Conservation (phyloP, 1,139 yeast genomes). For the Saccharomyces hybrid region DNA sequence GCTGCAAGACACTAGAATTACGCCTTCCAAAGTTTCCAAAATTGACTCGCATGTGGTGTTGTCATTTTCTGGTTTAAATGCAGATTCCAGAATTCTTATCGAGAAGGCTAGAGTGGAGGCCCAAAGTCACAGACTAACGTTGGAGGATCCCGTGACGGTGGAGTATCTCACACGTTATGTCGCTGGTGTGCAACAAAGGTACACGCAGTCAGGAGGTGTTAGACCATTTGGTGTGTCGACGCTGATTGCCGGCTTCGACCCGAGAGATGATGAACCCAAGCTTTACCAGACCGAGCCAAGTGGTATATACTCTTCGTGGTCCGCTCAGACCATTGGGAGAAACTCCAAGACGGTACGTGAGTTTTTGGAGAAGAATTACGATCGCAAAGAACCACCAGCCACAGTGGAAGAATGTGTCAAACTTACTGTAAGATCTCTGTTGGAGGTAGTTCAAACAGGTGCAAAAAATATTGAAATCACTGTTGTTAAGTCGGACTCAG, state of each 20-base stretch:
- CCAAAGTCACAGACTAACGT: slow-evolving; percentile 86
- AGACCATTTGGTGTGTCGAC: slow-evolving; percentile 97
- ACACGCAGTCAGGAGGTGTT: slow-evolving; percentile 96
- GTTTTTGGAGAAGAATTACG: slow-evolving; percentile 82
- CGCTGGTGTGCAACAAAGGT: slow-evolving; percentile 94
- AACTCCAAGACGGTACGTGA: slow-evolving; percentile 93
- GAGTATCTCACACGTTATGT: slow-evolving; percentile 90
- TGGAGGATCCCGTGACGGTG: slow-evolving; percentile 88
- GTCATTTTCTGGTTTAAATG: slow-evolving; percentile 96
- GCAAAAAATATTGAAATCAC: slow-evolving; percentile 93
- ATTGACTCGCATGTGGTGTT: slow-evolving; percentile 84
- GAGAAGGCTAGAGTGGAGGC: slow-evolving; percentile 97
- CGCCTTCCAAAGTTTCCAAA: slow-evolving; percentile 89
- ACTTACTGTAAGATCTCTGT: slow-evolving; percentile 74
- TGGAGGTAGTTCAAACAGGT: slow-evolving; percentile 97
- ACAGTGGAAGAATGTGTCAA: slow-evolving; percentile 69
- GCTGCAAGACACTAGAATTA: slow-evolving; percentile 91
- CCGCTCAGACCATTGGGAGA: slow-evolving; percentile 95
- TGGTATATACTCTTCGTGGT: slow-evolving; percentile 98
- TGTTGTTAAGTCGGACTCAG: slow-evolving; percentile 61
- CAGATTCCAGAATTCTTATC: slow-evolving; percentile 90
- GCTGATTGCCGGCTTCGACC: slow-evolving; percentile 90
- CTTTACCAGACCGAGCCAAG: slow-evolving; percentile 95
- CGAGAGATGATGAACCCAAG: slow-evolving; percentile 70
- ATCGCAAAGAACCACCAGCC: slow-evolving; percentile 46